A percentile compares a stretch with the other conserved stretches of the same genome.
phyloP scores from a whole-genome alignment of 1,284 basidiomycete genomes.

The Moesziomyces globuligerus region DNA sequence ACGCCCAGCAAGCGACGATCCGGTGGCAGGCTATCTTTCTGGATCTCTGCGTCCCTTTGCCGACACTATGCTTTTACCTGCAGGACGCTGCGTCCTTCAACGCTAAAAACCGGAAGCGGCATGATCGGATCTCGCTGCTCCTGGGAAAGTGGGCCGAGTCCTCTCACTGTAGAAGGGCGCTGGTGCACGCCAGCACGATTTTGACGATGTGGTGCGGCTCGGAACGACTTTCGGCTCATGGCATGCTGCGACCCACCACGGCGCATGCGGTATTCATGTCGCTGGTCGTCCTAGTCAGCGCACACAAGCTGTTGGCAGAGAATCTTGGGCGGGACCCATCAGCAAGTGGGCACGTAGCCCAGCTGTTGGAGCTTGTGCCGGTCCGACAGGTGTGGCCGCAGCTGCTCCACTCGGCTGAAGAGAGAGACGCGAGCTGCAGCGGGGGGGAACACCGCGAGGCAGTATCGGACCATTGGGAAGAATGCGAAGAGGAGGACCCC shows the following conservation, averaged over 20 bases:
- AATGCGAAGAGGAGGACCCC: neutral
- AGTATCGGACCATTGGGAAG: neutral
- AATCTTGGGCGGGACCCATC: neutral
- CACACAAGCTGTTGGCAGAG: conserved; percentile 11
- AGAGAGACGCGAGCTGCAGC: no score
- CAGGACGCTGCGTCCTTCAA: conserved; percentile 1
- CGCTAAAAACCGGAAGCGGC: conserved; percentile 1
- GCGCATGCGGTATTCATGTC: conserved; percentile 35
- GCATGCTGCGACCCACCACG: conserved; percentile 15
- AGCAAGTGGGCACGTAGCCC: neutral
- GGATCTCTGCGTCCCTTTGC: conserved; percentile 25
- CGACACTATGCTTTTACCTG: conserved; percentile 33
- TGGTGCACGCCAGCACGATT: conserved; percentile 41
- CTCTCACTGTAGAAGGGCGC: conserved; percentile 24
- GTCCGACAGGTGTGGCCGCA: conserved; percentile 11
- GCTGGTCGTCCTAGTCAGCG: conserved; percentile 13
- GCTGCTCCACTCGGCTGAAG: conserved; percentile 1
- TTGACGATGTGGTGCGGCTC: conserved; percentile 19
- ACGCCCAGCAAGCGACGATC: conserved; percentile 23
- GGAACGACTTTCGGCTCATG: neutral
- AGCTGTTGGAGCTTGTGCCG: conserved; percentile 16
- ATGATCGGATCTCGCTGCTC: conserved; percentile 12
- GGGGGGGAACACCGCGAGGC: no score
- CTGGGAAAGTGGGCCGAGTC: conserved; percentile 25
- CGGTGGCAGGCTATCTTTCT: conserved; percentile 44